Base-by-base conservation (phyloP, 352 stramenopile species). In the Phytophthora aleatoria region DNA sequence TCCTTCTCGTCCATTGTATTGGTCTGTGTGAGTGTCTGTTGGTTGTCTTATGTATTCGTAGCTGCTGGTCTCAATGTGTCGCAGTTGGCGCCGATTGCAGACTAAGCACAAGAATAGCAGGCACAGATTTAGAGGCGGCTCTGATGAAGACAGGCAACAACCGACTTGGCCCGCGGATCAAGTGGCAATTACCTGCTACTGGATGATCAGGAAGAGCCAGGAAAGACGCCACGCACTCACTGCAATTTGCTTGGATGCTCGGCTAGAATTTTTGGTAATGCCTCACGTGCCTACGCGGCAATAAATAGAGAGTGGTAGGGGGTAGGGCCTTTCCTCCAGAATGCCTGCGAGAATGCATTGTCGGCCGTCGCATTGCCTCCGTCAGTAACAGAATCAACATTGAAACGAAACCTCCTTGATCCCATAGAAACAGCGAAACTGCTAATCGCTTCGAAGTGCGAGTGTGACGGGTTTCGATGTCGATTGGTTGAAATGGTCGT, bases 1-100 rank as follows among this genome's bases (percentile, higher is more conserved):
- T 91, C 82, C 45, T 91, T 84, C 31, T 75, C 67, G 47, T 77
- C 64, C 73, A 78, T 78, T 5, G 33, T 43, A 13, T 42, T 2
- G 27, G 5, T 47, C 11, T 16, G 6, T 38, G 33, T 12, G 33
- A 16, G 35, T 38, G 39, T 30, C 27, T 41, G 28, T 28, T 41
- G 35, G 42, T 30, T 48, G n/a, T 43, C 12, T 13, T n/a, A 41
- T 41, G 35, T 44, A 27, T 5, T 35, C 2, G 44, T 20, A 52
- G 26, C 45, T 50, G n/a, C 12, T 57, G 36, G 36, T 62, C 45
- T 45, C 42, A 51, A 53, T 56, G 30, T 68, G 45, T 60, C 49
- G 52, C 8, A 27, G 53, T 61, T 6, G 41, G 45, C 30, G 61
- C 20, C 33, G 47, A 64, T 73, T 61, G 54, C 27, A 44, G 55